phyloP scores from a whole-genome alignment of 2,329 filamentous ascomycete genomes.

The Thielaviopsis populi region DNA sequence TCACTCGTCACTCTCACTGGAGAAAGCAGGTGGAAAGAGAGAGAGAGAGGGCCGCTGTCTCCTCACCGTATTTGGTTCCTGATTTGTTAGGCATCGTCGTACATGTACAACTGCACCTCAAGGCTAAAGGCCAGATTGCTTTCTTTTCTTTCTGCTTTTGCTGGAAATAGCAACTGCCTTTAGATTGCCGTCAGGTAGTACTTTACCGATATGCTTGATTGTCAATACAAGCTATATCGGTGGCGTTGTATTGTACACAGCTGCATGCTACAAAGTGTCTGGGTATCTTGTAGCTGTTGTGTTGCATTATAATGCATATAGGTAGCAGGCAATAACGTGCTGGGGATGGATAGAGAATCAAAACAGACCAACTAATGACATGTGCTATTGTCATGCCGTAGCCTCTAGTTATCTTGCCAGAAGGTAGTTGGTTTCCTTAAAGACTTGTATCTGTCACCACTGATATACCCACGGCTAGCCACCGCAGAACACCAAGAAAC shows the following conservation, averaged over 20 bases:
- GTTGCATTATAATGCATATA: not conserved
- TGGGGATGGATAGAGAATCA: not conserved
- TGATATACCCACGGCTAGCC: not conserved
- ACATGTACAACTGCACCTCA: not conserved
- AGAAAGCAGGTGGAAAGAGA: too few relatives aligned
- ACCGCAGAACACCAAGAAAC: not conserved
- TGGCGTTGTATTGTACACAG: not conserved
- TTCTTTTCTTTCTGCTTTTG: not conserved
- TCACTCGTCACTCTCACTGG: too few relatives aligned
- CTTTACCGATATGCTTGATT: not conserved
- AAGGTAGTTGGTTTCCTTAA: not conserved
- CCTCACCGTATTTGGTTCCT: not conserved
- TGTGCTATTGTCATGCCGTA: not conserved
- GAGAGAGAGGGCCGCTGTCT: too few relatives aligned
- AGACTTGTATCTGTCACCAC: not conserved
- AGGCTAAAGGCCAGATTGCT: not conserved
- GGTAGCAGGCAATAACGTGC: not conserved
- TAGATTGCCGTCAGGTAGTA: not conserved
- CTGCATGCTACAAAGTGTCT: not conserved
- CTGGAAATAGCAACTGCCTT: not conserved
- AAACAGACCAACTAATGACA: not conserved
- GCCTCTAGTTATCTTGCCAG: not conserved
- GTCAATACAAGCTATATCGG: not conserved
- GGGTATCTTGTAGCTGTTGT: not conserved
- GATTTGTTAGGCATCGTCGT: not conserved